Evolutionary conservation across 1,284 basidiomycete species (phyloP), one percentile per base, ranked within the genome.

Genomic region (Tilletia setariae): DNA sequence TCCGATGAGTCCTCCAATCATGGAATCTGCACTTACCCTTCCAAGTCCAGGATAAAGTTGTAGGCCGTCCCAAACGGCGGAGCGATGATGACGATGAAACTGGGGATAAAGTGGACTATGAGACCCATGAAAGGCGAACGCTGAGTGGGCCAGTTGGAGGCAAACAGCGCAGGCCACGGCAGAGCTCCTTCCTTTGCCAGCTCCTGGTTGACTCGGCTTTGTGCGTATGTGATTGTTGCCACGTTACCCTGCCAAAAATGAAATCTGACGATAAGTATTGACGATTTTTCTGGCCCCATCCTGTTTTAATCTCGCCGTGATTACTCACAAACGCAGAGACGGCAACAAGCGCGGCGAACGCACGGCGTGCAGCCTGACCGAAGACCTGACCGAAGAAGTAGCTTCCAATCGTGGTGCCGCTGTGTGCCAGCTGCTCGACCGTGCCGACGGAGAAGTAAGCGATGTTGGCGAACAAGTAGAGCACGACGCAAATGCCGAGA

Each of bases 381-480:
- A 88, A 88, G 32, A 89, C 86, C 40, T 87, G 85, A 53, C 77
- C 73, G 72, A 89, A 88, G 75, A 87, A 88, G 46, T 86, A 70
- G 0, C 86, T 83, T 0, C 87, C 88, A 15, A 88, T 86, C 0
- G 85, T 86, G 9, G 86, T 85, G 0, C 84, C 84, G 0, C 85
- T 84, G 4, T 82, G 74, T 25, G 84, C 65, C n/a, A 88, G 86
- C 64, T 86, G 82, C 1, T 83, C 77, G 75, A 85, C 84, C 0
- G 86, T 86, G 30, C 87, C 83, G 1, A 84, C 85, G 8, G 81
- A 81, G 71, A 84, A 76, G 68, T 76, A 76, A 46, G 87, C 85
- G 7, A 88, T 80, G 63, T 88, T 88, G 2, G 86, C 61, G 23
- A 76, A 67, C 2, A 88, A 68, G 65, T 88, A 88, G 13, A 87